Conservation (phyloP, 2,329 filamentous ascomycete species). For the Mollisiaceae sp. region DNA sequence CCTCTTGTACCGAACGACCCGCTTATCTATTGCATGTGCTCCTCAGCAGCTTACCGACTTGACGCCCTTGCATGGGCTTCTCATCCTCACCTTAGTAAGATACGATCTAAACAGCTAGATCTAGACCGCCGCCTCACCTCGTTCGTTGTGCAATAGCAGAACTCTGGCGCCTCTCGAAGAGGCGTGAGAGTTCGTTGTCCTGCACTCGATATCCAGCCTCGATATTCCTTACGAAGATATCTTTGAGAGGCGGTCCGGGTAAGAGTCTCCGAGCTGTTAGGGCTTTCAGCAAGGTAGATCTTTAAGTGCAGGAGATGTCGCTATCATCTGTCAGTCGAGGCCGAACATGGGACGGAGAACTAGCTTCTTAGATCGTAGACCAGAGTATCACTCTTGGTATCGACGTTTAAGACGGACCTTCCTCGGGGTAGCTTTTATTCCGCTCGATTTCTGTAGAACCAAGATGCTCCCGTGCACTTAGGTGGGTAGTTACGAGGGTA, state of each 20-base stretch:
- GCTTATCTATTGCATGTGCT: not conserved
- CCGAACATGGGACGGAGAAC: not conserved
- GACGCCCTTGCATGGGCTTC: not conserved
- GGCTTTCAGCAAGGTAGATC: not conserved
- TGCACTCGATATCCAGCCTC: not conserved
- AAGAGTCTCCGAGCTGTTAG: not conserved
- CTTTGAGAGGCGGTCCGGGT: not conserved
- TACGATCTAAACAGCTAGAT: too few relatives aligned
- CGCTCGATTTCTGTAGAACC: not conserved
- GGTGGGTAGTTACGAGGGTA: too few relatives aligned
- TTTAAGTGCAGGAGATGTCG: not conserved
- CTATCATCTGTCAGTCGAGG: not conserved
- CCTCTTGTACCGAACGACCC: not conserved
- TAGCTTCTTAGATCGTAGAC: not conserved
- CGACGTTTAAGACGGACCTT: not conserved
- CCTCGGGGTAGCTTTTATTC: conserved; percentile 1
- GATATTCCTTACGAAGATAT: not conserved
- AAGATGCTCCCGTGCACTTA: too few relatives aligned
- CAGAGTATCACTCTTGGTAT: not conserved
- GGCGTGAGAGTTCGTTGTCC: too few relatives aligned
- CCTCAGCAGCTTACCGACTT: not conserved
- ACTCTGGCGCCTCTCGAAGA: too few relatives aligned
- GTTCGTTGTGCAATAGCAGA: too few relatives aligned
- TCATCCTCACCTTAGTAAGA: too few relatives aligned
- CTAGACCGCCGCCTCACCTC: too few relatives aligned